Evolutionary conservation across 2,329 filamentous ascomycete species (phyloP), one percentile per base, ranked within the genome.

Genomic region (Sordariomycetes sp.): DNA sequence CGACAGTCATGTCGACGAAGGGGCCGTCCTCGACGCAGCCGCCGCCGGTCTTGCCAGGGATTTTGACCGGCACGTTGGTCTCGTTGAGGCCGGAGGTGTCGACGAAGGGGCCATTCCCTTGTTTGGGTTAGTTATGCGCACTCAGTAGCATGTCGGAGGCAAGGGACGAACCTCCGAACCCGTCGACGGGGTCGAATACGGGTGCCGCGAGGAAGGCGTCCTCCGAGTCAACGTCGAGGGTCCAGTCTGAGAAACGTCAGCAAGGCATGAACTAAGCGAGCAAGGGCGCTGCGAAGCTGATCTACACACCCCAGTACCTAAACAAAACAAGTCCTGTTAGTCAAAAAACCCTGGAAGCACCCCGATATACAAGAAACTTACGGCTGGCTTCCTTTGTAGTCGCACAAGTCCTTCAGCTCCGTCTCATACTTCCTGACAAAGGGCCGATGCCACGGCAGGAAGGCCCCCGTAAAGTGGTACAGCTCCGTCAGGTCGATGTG

Each of bases 21-120:
- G 79, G 76, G 0, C 77, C 77, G 2, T 67, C 71, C 8, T 64
- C 67, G 1, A 82, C 69, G 63, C 74, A 81, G 6, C 79, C 79
- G 52, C 80, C 79, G 20, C 80, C 80, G 0, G 69, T 68, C 20
- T 77, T 54, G 50, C 62, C 61, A 51, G 60, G 56, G 32, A 61
- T 65, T 59, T 71, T 62, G 28, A 64, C 63, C n/a, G 64, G 63
- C n/a, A 64, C 59, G 43, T 70, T 65, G 53, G 70, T 64, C 53
- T 67, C 64, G 53, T 61, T 64, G 59, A 63, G 69, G 46, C 62
- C 61, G 10, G 57, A 37, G 12, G 65, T 62, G 25, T 60, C 59
- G 1, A 69, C 66, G 32, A 67, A 69, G 0, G 67, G 63, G 1
- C 67, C 57, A 37, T 58, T 58, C 16, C 57, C 57, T 58, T 34